Base-by-base conservation (phyloP, 345 rosid species). In the Euclidium syriacum region DNA sequence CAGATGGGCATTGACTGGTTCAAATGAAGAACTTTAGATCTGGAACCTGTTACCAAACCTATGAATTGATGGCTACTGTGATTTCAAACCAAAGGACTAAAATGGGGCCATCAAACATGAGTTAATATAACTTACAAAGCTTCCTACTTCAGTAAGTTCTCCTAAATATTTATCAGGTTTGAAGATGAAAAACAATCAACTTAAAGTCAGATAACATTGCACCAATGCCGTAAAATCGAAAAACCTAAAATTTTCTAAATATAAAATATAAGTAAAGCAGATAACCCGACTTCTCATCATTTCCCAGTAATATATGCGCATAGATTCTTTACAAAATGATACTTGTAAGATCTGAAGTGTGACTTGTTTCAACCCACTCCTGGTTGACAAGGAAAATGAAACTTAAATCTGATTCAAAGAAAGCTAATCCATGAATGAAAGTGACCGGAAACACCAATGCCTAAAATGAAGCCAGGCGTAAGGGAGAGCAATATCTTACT, bases 401-500 rank as follows among this genome's bases (percentile, higher is more conserved):
- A 34, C 54, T 27, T 39, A 27, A n/a, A 62, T 27, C 22, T 22
- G 26, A 25, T 34, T 38, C 49, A 36, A 63, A 34, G 11, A 52
- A 7, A 42, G 23, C 69, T 20, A 41, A 52, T 14, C 23, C 52
- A 52, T 27, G 22, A 39, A 50, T 5, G 29, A 51, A 63, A 42
- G 44, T 65, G 36, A 65, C 15, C 3, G 5, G 20, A 15, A 34
- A 29, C 19, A 24, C 24, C 52, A 30, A 24, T 23, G 23, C 25
- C 19, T 17, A 46, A 32, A 56, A 35, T 17, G 47, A 63, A 24
- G 25, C 12, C 20, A 49, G 11, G 4, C 12, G 1, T 0, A 65
- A 55, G 22, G 22, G 35, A 27, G 7, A 36, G 50, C 12, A 20
- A 10, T 6, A 63, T 39, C 87, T 72, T 82, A 92, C 98, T 85